A percentile compares a stretch with the other conserved stretches of the same genome.
Evolutionary conservation across 495 filamentous ascomycete genomes (phyloP).

Genomic region (Aspergillus affinis): DNA sequence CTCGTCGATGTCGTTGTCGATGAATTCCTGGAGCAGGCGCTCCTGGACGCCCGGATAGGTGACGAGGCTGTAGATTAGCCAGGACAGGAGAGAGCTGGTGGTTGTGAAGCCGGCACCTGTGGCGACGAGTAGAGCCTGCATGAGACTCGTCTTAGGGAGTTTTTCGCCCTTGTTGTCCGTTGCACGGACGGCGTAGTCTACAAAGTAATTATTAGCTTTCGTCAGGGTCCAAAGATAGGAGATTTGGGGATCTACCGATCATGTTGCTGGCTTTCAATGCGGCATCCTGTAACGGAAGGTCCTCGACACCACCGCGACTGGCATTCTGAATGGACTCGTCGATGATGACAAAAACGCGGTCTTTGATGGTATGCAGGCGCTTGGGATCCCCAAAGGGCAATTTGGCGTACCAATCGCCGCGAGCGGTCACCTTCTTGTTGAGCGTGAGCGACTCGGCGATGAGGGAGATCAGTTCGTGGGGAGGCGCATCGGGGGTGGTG

Average conservation of each 20-base stretch:
- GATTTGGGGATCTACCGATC: slow-evolving; percentile 22
- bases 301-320: slow-evolving; percentile 29
- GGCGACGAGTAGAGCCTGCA: slow-evolving; percentile 32
- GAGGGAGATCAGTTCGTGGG: slow-evolving; percentile 39
- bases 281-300: slow-evolving; percentile 51
- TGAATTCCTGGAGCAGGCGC: slow-evolving; percentile 50
- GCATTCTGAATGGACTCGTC: slow-evolving; percentile 38
- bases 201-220: background rate
- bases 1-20: slow-evolving; percentile 45
- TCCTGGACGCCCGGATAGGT: slow-evolving; percentile 52
- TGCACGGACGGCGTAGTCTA: slow-evolving; percentile 49
- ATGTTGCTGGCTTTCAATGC: slow-evolving; percentile 49
- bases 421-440: slow-evolving; percentile 52
- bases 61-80: slow-evolving; percentile 51
- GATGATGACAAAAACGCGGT: slow-evolving; percentile 33
- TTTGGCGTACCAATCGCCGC: slow-evolving; percentile 48
- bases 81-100: slow-evolving; percentile 50
- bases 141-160: slow-evolving; percentile 39
- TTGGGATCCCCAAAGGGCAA: slow-evolving; percentile 54
- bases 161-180: slow-evolving; percentile 53
- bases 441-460: slow-evolving; percentile 46
- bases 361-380: slow-evolving; percentile 28
- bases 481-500: slow-evolving; percentile 34
- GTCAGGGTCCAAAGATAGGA: background rate
- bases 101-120: slow-evolving; percentile 57